phyloP scores from a whole-genome alignment of 2,329 filamentous ascomycete genomes.

The Exophiala oligosperma region DNA sequence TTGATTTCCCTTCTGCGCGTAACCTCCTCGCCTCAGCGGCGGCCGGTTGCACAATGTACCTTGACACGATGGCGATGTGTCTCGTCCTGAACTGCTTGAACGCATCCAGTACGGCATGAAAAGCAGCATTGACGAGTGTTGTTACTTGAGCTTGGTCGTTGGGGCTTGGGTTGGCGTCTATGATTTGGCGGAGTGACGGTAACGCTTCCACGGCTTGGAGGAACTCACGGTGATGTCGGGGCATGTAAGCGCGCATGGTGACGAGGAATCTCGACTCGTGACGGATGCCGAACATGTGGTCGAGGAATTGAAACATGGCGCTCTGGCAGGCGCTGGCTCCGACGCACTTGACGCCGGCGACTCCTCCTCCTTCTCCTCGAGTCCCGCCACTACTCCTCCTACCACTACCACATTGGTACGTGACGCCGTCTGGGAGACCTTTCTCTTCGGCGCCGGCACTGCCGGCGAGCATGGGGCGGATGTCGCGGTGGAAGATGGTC shows the following conservation, averaged over 20 bases:
- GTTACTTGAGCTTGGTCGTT: background rate
- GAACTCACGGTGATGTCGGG: constrained; percentile 14
- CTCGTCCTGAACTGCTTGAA: constrained; percentile 7
- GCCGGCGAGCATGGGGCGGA: constrained; percentile 15
- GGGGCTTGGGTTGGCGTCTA: background rate
- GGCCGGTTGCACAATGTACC: constrained; percentile 13
- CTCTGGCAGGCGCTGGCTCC: constrained; percentile 18
- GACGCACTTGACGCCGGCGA: constrained; percentile 2
- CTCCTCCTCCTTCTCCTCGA: too few species aligned
- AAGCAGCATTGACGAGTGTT: constrained; percentile 17
- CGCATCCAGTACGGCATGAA: constrained; percentile 34
- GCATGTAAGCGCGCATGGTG: constrained; percentile 18
- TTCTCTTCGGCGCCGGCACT: constrained; percentile 2
- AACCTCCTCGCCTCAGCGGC: background rate
- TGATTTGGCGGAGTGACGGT: constrained; percentile 7
- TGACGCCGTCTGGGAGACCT: constrained; percentile 5
- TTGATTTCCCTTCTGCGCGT: background rate
- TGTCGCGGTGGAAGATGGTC: constrained; percentile 10
- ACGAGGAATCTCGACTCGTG: constrained; percentile 11
- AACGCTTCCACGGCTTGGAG: constrained; percentile 6
- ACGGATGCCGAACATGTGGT: constrained; percentile 16
- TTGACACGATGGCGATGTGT: constrained; percentile 15
- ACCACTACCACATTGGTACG: background rate
- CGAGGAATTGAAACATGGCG: constrained; percentile 18
- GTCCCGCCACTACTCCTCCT: background rate